Evolutionary conservation across 352 stramenopile genomes (phyloP).

Genomic region (Pythium volutum): DNA sequence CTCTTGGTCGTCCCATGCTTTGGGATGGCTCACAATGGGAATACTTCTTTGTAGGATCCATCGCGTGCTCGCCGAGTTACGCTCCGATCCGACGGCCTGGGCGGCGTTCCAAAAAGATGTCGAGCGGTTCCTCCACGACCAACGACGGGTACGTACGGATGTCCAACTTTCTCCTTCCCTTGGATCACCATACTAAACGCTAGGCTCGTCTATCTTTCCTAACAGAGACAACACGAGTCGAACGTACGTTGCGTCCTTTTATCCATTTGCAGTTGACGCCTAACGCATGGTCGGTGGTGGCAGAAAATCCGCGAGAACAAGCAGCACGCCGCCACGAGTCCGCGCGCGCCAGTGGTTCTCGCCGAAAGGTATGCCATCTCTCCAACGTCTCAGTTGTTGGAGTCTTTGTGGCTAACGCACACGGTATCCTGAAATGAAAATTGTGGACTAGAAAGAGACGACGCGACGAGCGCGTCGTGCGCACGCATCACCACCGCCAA

Average conservation of each 20-base stretch:
- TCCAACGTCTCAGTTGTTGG: neutral
- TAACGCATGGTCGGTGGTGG: neutral
- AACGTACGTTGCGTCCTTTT: slow-evolving; percentile 13
- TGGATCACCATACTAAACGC: neutral
- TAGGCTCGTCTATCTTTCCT: neutral
- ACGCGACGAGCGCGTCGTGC: slow-evolving; percentile 45
- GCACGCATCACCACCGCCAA: slow-evolving; percentile 39
- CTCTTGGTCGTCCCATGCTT: neutral
- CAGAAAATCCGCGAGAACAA: slow-evolving; percentile 71
- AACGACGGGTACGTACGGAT: slow-evolving; percentile 32
- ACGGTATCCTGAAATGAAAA: neutral
- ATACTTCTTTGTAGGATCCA: slow-evolving; percentile 36
- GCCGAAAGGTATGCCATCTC: slow-evolving; percentile 21
- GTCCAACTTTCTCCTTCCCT: neutral
- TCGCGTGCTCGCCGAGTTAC: slow-evolving; percentile 51
- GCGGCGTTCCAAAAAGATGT: slow-evolving; percentile 51
- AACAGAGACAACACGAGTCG: slow-evolving; percentile 34
- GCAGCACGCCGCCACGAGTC: slow-evolving; percentile 28
- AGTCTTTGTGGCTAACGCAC: neutral
- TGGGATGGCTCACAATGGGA: too few relatives aligned
- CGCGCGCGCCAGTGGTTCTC: slow-evolving; percentile 13
- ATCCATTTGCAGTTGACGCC: neutral
- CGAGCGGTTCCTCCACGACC: slow-evolving; percentile 38
- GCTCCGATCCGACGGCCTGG: slow-evolving; percentile 50
- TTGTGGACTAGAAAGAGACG: slow-evolving; percentile 59